Percentiles rank a stretch among this genome's conserved stretches.
Evolutionary conservation across 805 yeast species (phyloP).

Genomic region (Hanseniaspora jakobsenii): DNA sequence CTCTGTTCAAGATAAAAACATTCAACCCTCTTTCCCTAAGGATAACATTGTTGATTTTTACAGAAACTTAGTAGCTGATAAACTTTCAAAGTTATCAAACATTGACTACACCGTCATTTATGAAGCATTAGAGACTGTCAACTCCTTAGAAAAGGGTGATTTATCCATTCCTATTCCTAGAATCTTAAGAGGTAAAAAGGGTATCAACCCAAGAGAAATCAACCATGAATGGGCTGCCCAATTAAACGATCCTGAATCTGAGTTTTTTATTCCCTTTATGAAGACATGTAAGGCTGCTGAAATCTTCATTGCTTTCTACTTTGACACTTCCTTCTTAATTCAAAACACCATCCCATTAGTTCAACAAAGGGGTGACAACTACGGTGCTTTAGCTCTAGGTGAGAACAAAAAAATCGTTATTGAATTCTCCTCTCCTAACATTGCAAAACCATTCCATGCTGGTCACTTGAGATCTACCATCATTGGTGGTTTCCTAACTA

Average conservation of each 20-base stretch:
- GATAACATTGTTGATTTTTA: constrained; percentile 74
- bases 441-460: constrained; percentile 99
- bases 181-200: constrained; percentile 54
- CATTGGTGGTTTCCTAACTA: constrained; percentile 89
- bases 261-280: constrained; percentile 38
- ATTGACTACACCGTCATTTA: constrained; percentile 59
- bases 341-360: constrained; percentile 59
- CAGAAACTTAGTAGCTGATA: constrained; percentile 78
- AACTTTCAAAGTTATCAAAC: constrained; percentile 59
- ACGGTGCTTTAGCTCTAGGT: constrained; percentile 69
- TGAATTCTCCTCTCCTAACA: constrained; percentile 95
- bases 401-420: constrained; percentile 47
- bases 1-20: constrained; percentile 1
- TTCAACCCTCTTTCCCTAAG: constrained; percentile 53
- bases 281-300: constrained; percentile 70
- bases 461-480: constrained; percentile 97
- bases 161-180: constrained; percentile 86
- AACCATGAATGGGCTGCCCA: constrained; percentile 67
- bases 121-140: constrained; percentile 81
- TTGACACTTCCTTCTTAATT: constrained; percentile 46
- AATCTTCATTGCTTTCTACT: constrained; percentile 81
- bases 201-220: constrained; percentile 61
- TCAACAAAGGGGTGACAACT: constrained; percentile 44
- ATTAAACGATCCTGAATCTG: constrained; percentile 31
- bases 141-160: constrained; percentile 82